Percentiles rank a stretch among this genome's conserved stretches.
Conservation (phyloP, 2,329 filamentous ascomycete genomes). For the Myriangium duriaei region DNA sequence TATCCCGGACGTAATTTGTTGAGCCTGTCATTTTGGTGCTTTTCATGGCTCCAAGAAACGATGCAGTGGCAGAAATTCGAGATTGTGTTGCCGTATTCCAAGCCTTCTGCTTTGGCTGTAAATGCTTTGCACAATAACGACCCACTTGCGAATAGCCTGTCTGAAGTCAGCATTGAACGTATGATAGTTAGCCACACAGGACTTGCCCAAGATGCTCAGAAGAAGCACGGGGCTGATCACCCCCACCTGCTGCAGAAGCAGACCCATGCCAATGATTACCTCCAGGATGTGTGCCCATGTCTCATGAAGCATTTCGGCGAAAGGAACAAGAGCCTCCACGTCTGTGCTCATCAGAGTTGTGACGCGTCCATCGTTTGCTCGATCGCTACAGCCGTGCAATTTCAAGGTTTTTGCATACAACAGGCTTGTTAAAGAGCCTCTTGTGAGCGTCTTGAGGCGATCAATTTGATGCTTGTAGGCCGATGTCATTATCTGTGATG, state of each 20-base stretch:
- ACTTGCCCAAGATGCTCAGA: conserved; percentile 6
- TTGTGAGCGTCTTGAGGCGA: conserved; percentile 1
- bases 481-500: too few species aligned
- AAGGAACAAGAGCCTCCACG: conserved; percentile 3
- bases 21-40: too few species aligned
- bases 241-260: conserved; percentile 6
- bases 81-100: too few species aligned
- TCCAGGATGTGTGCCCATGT: conserved; percentile 7
- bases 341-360: conserved; percentile 9
- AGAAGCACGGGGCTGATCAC: too few species aligned
- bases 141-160: too few species aligned
- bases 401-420: conserved; percentile 9
- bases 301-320: conserved; percentile 3
- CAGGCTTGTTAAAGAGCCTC: conserved; percentile 4
- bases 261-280: conserved; percentile 5
- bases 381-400: not conserved
- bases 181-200: conserved; percentile 4
- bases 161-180: too few species aligned
- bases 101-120: too few species aligned
- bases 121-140: too few species aligned
- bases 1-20: too few species aligned
- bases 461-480: conserved; percentile 6
- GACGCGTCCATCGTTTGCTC: not conserved
- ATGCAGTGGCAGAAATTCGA: too few species aligned
- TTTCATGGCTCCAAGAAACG: too few species aligned